Base-by-base conservation (phyloP, 1,284 basidiomycete species). In the Ceratobasidium sp. region DNA sequence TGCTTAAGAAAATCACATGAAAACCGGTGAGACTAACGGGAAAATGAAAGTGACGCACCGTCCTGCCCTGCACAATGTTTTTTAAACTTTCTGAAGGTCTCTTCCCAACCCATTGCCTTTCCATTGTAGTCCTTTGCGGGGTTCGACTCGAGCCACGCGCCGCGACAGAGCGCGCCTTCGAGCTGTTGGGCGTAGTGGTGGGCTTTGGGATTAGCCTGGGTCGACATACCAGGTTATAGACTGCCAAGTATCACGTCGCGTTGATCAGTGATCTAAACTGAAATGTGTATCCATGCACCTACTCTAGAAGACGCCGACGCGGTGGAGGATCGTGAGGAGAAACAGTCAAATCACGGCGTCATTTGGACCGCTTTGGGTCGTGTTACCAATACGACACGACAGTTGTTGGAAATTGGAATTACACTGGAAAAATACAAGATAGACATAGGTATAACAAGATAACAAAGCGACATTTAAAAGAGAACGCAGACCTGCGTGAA, bases 41-140 rank as follows among this genome's bases (percentile, higher is more conserved):
- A 27, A 14, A 35, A 52, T 44, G 50, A 38, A 50, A 66, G 78
- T 48, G 46, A 75, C 65, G 6, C 71, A 80, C 30, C 83, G 86
- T 85, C 83, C 80, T 84, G 84, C n/a, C 84, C 84, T 8, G 84
- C 84, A 77, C 92, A 93, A 82, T 97, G 95, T 82, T 96, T 97
- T 82, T 93, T 92, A 87, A 95, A 96, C 84, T 97, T 97, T 81
- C 94, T 88, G 35, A 96, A 85, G 20, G 96, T 88, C 81, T 96
- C 93, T 2, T 89, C 87, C 96, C 95, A 97, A 14, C 90, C 87
- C 41, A 97, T 83, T 8, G 84, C 82, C 0, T 83, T 81, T 20
- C 89, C 92, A 66, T 90, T 90, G 14, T 88, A 89, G 0, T 90
- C 87, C 79, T 89, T 92, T 1, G 91, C 93, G 0, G 94, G 93